Base-by-base conservation (phyloP, 805 yeast species). In the Komagataella pseudopastoris region DNA sequence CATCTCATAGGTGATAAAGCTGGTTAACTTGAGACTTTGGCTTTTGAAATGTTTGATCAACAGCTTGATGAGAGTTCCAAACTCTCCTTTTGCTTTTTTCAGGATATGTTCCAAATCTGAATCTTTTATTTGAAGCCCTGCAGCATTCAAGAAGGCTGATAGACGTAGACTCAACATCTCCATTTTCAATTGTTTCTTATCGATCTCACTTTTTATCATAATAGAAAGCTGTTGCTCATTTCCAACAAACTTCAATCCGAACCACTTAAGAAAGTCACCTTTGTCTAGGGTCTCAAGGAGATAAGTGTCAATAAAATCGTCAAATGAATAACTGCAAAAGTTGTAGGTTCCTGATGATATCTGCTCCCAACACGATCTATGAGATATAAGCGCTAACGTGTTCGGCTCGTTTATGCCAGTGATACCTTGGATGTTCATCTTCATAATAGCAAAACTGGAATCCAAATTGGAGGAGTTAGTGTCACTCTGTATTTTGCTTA, bases 301-400 rank as follows among this genome's bases (percentile, higher is more conserved):
- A 23, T 46, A 50, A 14, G 10, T 18, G n/a, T 18, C 18, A 23
- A 45, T 45, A 18, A 22, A 45, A 45, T 45, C 47, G 14, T 45
- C 47, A 45, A 22, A 22, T 5, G 54, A 51, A 24, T 55, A 57
- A 8, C 64, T 63, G 0, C 66, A 58, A 56, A 77, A 79, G 23
- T 65, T 55, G 54, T 71, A 76, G 2, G 71, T 68, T 49, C 66
- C 63, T 45, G 68, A 71, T 3, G 70, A 55, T 2, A 83, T 78
- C 52, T 76, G 76, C 51, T 75, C 80, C 75, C 78, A 73, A 44
- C 62, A 56, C 30, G 64, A 65, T 53, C 69, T 71, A 60, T 84
- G 90, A 3, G 58, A 72, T 51, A 12, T 45, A 17, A 14, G 44
- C 49, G 7, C 46, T 39, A 43, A n/a, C 14, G 22, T 53, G 48